Evolutionary conservation across 768 basidiomycete species (phyloP), one percentile per base, ranked within the genome.

Genomic region (Rhodotorula kratochvilovae): DNA sequence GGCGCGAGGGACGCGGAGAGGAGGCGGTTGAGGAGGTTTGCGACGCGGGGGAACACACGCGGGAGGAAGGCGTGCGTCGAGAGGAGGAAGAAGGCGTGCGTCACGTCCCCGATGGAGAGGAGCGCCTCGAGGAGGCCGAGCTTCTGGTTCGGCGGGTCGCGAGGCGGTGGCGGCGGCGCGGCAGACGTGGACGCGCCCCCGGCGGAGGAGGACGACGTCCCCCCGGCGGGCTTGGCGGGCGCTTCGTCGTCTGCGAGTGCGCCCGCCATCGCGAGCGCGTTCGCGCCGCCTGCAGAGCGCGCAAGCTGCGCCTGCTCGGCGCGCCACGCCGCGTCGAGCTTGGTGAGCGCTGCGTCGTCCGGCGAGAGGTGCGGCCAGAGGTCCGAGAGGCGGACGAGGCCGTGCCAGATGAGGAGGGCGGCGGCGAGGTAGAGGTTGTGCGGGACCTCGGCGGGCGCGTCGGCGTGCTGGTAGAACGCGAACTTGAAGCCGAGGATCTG

Each of bases 401-500:
- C 89, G 81, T 97, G 90, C 35, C 90, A 89, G 74, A 98, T 90
- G 50, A 98, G 83, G 21, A 98, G 82, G 12, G 94, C 94, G 0
- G 92, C 87, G 31, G 89, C 85, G 46, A 93, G 84, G 76, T 89
- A 90, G 23, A 98, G 83, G 67, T 86, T 88, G 74, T 85, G 87
- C 0, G 91, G 89, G 0, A 86, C 84, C 11, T 81, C 70, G 11
- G 27, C 29, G 74, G 93, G 90, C 3, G 84, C 84, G 16, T 89
- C n/a, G 42, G 39, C 27, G 15, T 21, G 13, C 82, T 94, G 89
- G 80, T 95, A 94, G 79, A 89, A 88, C 16, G 86, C 85, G 77
- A 96, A 95, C 81, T 99, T 99, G 85, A 98, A 98, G n/a, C 96
- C 96, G 31, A 99, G 83, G 13, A 98, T 90, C 81, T 99, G 93